Conservation (phyloP, 1,284 basidiomycete genomes). For the Sanghuangporus baumii region DNA sequence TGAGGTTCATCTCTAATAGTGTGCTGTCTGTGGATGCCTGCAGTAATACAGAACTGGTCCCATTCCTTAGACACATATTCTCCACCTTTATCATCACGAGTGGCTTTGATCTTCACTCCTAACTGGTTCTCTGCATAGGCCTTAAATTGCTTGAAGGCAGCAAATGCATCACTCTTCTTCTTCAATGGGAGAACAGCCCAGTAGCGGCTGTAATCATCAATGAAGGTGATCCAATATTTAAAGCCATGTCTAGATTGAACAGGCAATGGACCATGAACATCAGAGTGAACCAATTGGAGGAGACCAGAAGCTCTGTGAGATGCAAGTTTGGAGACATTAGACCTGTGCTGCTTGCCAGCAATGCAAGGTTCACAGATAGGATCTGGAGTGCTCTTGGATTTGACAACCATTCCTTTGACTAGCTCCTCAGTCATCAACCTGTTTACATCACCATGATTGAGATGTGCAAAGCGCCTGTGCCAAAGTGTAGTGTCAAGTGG, state of each 20-base stretch:
- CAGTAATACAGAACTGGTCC: too few relatives aligned
- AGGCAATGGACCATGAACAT: slow-evolving; percentile 23
- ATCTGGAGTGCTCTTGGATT: slow-evolving; percentile 1
- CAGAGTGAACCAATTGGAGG: slow-evolving; percentile 23
- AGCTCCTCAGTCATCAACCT: slow-evolving; percentile 4
- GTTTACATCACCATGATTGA: neutral
- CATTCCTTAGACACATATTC: too few relatives aligned
- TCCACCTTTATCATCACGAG: too few relatives aligned
- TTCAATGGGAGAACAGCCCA: slow-evolving; percentile 19
- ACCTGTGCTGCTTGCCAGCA: slow-evolving; percentile 18
- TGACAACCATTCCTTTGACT: slow-evolving; percentile 19
- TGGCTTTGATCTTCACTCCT: too few relatives aligned
- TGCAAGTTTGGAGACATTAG: too few relatives aligned
- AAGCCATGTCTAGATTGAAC: slow-evolving; percentile 16
- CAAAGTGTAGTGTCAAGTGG: too few relatives aligned
- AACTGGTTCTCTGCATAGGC: too few relatives aligned
- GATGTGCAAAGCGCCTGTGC: neutral
- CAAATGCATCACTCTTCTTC: too few relatives aligned
- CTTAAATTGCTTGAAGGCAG: too few relatives aligned
- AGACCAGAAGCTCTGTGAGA: slow-evolving; percentile 1
- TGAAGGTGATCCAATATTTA: slow-evolving; percentile 25
- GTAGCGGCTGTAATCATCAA: slow-evolving; percentile 22
- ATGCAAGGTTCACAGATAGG: slow-evolving; percentile 22
- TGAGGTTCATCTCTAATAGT: too few relatives aligned
- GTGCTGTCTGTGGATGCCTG: too few relatives aligned